Base-by-base conservation (phyloP, 805 yeast genomes). In the Wickerhamiella slavikovae region DNA sequence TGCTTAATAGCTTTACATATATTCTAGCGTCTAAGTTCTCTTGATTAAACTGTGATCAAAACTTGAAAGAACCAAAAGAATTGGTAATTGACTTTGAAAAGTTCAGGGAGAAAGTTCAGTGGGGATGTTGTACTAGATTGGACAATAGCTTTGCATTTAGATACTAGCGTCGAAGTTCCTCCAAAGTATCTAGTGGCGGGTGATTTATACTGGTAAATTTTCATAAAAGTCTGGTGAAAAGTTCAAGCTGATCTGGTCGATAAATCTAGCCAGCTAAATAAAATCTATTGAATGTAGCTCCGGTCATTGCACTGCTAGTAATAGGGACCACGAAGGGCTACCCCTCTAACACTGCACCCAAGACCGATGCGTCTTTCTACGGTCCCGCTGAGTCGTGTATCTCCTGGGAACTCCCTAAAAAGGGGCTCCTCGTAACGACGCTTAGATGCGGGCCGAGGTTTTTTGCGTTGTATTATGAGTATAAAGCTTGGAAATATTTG, bases 281-380 rank as follows among this genome's bases (percentile, higher is more conserved):
- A 9, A 22, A 22, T 6, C 12, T 9, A 7, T 6, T 10, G 17
- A 24, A 44, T 52, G 57, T 53, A 43, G 52, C 43, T 62, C 53
- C 52, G 57, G 63, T 66, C 72, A 56, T 66, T 66, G 72, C 72
- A 66, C 59, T 68, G 47, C 37, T 46, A 60, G 66, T 55, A 70
- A 66, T 63, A 66, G 68, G 66, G 65, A 54, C 59, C 70, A 63
- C 71, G 68, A 66, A 65, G 71, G 70, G 56, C 54, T 49, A 48
- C 63, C 68, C 67, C 65, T 57, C 58, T 62, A 35, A 4, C 55
- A 65, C 67, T 63, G 72, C 72, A 66, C 72, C 72, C 72, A 66
- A 66, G 72, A 66, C 60, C 61, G 55, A 52, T 38, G 41, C 33
- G 50, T 50, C 59, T 33, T 43, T 66, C 69, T 66, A 64, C 70